phyloP scores from a whole-genome alignment of 2,329 filamentous ascomycete species.

The Aspergillus amoenus region DNA sequence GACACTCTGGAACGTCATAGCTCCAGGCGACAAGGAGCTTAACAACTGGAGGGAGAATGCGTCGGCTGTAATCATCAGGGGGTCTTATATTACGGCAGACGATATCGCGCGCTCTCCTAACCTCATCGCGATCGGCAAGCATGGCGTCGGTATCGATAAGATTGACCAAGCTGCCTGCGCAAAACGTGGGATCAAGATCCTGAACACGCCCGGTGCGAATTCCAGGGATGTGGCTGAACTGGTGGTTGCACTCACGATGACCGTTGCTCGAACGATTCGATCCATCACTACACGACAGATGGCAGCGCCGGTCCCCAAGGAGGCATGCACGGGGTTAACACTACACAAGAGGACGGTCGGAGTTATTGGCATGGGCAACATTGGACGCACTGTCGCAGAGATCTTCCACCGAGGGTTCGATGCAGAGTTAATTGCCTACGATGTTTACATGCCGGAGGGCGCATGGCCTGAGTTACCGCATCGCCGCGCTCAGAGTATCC shows the following conservation, averaged over 20 bases:
- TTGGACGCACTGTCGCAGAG: conserved; percentile 36
- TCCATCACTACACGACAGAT: conserved; percentile 33
- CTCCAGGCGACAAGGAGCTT: conserved; percentile 34
- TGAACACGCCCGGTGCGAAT: conserved; percentile 51
- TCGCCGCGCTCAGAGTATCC: conserved; percentile 26
- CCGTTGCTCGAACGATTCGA: conserved; percentile 35
- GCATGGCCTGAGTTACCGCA: conserved; percentile 38
- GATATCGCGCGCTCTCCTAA: conserved; percentile 39
- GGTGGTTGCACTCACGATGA: conserved; percentile 31
- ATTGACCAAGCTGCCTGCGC: conserved; percentile 44
- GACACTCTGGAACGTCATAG: conserved; percentile 42
- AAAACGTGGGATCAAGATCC: conserved; percentile 42
- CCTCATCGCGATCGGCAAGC: conserved; percentile 48
- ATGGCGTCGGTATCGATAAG: conserved; percentile 50
- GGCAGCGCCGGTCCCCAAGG: conserved; percentile 32
- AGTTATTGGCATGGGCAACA: conserved; percentile 43
- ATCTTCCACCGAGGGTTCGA: conserved; percentile 41
- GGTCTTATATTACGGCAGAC: conserved; percentile 37
- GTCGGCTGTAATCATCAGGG: conserved; percentile 40
- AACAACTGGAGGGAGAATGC: conserved; percentile 45
- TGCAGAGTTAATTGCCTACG: conserved; percentile 36
- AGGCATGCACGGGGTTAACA: conserved; percentile 43
- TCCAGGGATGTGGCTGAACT: conserved; percentile 44
- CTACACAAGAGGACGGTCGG: conserved; percentile 37
- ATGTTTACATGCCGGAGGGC: conserved; percentile 33